Evolutionary conservation across 2,329 filamentous ascomycete genomes (phyloP).

Genomic region (Simplicillium aogashimaense): DNA sequence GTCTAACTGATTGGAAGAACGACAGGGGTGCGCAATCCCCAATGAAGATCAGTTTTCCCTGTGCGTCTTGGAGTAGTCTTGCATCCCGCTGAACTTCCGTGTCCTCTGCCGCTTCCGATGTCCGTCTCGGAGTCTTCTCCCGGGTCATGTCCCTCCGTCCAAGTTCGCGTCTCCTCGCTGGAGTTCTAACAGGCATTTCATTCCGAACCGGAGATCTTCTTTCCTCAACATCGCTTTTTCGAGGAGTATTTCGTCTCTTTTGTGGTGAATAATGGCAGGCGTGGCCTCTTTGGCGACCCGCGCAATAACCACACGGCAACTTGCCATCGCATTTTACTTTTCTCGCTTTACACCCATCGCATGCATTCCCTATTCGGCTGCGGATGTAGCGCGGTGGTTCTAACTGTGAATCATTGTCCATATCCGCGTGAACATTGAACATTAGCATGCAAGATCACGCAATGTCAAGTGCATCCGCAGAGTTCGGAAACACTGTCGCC

Average conservation of each 20-base stretch:
- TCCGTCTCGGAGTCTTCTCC: slow-evolving; percentile 2
- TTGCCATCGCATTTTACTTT: slow-evolving; percentile 47
- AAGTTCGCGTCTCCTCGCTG: too few relatives aligned
- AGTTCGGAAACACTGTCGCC: too few relatives aligned
- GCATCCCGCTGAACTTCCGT: slow-evolving; percentile 45
- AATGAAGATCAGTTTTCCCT: slow-evolving; percentile 45
- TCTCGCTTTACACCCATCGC: slow-evolving; percentile 42
- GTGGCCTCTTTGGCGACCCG: slow-evolving; percentile 28
- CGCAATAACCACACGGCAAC: slow-evolving; percentile 42
- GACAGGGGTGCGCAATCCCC: slow-evolving; percentile 47
- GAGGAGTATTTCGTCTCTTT: slow-evolving; percentile 22
- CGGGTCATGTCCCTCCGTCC: background rate
- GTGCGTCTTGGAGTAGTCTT: slow-evolving; percentile 38
- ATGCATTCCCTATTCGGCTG: slow-evolving; percentile 40
- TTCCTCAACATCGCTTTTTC: background rate
- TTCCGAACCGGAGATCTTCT: background rate
- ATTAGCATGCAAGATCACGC: too few relatives aligned
- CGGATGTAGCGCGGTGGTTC: slow-evolving; percentile 16
- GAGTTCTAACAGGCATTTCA: too few relatives aligned
- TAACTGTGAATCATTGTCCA: slow-evolving; percentile 1
- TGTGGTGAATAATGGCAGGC: slow-evolving; percentile 38
- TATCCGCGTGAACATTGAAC: background rate
- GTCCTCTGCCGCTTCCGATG: slow-evolving; percentile 27
- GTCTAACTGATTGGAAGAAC: slow-evolving; percentile 43
- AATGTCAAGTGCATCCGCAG: too few relatives aligned